These are phyloP conservation scores for Dactylellina haptotyla DNA, from an alignment of 2,329 filamentous ascomycete genomes.

Conservation along the genomic window DNA sequence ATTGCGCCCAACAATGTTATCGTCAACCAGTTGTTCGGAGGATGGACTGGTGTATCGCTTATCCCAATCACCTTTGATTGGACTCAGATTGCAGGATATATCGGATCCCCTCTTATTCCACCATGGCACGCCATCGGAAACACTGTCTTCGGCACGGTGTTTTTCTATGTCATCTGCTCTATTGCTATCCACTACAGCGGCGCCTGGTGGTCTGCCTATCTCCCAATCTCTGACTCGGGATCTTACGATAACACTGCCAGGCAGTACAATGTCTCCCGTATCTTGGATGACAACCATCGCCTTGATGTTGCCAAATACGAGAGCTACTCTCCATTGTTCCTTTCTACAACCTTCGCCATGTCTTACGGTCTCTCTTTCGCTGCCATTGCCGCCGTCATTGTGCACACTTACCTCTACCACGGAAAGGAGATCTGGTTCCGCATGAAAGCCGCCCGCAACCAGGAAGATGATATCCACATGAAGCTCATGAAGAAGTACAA, in stretches of 20 bases:
- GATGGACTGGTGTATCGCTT: slow-evolving; percentile 73
- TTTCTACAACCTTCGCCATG: slow-evolving; percentile 70
- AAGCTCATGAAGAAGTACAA: slow-evolving; percentile 60
- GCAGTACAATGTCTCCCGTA: slow-evolving; percentile 72
- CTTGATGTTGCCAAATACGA: slow-evolving; percentile 73
- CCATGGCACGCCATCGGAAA: slow-evolving; percentile 81
- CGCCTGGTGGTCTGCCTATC: slow-evolving; percentile 71
- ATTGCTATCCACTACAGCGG: slow-evolving; percentile 73
- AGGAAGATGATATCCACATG: slow-evolving; percentile 60
- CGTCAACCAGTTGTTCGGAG: slow-evolving; percentile 79
- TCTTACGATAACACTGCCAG: slow-evolving; percentile 77
- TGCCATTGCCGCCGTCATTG: slow-evolving; percentile 71
- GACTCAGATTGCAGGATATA: slow-evolving; percentile 76
- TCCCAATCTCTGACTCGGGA: slow-evolving; percentile 75
- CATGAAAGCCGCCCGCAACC: slow-evolving; percentile 57
- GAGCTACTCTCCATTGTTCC: slow-evolving; percentile 74
- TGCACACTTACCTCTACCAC: slow-evolving; percentile 69
- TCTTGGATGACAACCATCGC: slow-evolving; percentile 71
- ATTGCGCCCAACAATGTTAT: slow-evolving; percentile 74
- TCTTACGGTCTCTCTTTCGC: slow-evolving; percentile 73
- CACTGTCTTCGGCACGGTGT: slow-evolving; percentile 73
- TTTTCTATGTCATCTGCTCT: slow-evolving; percentile 72
- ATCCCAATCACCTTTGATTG: slow-evolving; percentile 80
- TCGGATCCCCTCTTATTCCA: slow-evolving; percentile 74
- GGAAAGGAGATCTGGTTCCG: slow-evolving; percentile 68